These are phyloP conservation scores for Bimuria novae-zelandiae DNA, from an alignment of 2,329 filamentous ascomycete species.

Conservation along the genomic window DNA sequence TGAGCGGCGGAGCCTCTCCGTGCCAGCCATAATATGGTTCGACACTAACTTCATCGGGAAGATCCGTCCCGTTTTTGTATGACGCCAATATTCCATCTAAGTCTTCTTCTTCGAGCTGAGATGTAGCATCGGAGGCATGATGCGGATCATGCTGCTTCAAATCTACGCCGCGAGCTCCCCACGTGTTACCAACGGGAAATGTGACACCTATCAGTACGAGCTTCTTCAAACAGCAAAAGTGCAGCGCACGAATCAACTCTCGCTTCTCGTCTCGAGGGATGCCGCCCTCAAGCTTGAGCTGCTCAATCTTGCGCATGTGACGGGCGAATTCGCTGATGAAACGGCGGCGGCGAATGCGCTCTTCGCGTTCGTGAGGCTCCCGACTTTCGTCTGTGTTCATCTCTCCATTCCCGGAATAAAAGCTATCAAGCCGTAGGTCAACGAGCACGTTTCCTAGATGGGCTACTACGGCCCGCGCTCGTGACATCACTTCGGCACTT, in stretches of 20 bases:
- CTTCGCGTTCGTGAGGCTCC: constrained; percentile 19
- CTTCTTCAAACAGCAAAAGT: constrained; percentile 49
- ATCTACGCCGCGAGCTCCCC: constrained; percentile 45
- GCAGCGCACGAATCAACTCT: constrained; percentile 50
- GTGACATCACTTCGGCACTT: constrained; percentile 27
- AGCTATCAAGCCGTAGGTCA: constrained; percentile 50
- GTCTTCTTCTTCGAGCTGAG: constrained; percentile 38
- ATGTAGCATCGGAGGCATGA: constrained; percentile 21
- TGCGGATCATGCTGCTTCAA: constrained; percentile 36
- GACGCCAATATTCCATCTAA: constrained; percentile 29
- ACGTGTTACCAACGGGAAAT: constrained; percentile 52
- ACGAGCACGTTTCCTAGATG: constrained; percentile 47
- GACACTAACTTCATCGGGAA: constrained; percentile 26
- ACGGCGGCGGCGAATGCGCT: constrained; percentile 35
- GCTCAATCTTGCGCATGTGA: constrained; percentile 48
- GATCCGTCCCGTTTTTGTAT: constrained; percentile 25
- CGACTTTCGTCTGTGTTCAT: constrained; percentile 34
- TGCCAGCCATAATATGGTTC: constrained; percentile 49
- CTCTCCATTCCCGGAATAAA: constrained; percentile 36
- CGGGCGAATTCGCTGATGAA: constrained; percentile 52
- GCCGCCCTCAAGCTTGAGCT: constrained; percentile 54
- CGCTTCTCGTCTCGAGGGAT: constrained; percentile 54
- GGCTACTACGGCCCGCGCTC: constrained; percentile 40
- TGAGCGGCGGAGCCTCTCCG: constrained; percentile 45
- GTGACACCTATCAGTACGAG: constrained; percentile 53